These are phyloP conservation scores for Fusarium sp. DNA, from an alignment of 2,329 filamentous ascomycete species.

Conservation along the genomic window DNA sequence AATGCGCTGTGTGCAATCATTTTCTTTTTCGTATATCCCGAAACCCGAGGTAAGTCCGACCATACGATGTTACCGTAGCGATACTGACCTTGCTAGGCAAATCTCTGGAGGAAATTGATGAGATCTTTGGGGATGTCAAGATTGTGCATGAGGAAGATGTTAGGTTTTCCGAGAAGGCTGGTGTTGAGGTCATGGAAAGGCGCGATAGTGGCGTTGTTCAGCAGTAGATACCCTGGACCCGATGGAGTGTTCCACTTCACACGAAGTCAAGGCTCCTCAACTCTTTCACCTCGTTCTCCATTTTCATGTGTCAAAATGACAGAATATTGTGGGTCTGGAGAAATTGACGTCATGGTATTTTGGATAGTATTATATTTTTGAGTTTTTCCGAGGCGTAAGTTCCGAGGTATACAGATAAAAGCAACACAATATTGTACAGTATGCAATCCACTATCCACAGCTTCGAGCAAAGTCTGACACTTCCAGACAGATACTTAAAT, in stretches of 20 bases:
- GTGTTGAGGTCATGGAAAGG: slow-evolving; percentile 7
- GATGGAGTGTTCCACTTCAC: rapidly evolving
- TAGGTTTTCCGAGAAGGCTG: slow-evolving; percentile 36
- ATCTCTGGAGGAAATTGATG: slow-evolving; percentile 55
- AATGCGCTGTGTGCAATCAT: slow-evolving; percentile 53
- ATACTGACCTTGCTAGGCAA: slow-evolving; percentile 46
- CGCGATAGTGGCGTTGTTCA: neutral
- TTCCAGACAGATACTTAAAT: too few relatives aligned
- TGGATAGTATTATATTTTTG: too few relatives aligned
- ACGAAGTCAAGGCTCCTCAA: too few relatives aligned
- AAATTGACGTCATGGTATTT: too few relatives aligned
- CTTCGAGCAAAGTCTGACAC: too few relatives aligned
- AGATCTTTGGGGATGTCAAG: slow-evolving; percentile 55
- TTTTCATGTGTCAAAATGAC: too few relatives aligned
- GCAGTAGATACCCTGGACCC: neutral
- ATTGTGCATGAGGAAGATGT: slow-evolving; percentile 41
- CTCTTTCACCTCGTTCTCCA: too few relatives aligned
- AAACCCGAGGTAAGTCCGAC: slow-evolving; percentile 50
- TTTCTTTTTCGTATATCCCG: slow-evolving; percentile 53
- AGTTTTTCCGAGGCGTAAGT: too few relatives aligned
- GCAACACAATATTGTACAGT: too few relatives aligned
- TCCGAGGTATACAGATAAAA: too few relatives aligned
- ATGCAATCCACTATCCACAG: too few relatives aligned
- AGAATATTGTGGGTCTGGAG: too few relatives aligned
- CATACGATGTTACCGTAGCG: rapidly evolving